phyloP scores from a whole-genome alignment of 2,329 filamentous ascomycete species.

The Phyllosticta citriasiana region DNA sequence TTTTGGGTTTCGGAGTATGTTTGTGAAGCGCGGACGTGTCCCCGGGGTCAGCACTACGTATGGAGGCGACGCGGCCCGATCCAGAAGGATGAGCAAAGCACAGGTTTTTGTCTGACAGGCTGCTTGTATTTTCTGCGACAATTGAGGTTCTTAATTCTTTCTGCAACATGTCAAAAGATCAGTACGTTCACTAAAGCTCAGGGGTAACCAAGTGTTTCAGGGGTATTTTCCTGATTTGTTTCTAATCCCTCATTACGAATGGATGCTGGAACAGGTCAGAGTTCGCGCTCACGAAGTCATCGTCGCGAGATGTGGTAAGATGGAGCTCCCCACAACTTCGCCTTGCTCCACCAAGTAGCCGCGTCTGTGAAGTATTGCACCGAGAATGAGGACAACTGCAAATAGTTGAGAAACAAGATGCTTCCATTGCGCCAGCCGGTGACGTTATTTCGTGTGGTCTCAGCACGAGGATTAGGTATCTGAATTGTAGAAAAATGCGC shows the following conservation, averaged over 20 bases:
- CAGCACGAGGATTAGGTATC: neutral
- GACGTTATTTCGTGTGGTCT: neutral
- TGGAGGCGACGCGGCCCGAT: neutral
- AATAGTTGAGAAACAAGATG: neutral
- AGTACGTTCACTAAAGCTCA: neutral
- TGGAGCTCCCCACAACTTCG: neutral
- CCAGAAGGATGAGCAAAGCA: neutral
- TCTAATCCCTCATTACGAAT: neutral
- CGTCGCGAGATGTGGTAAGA: neutral
- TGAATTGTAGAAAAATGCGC: neutral
- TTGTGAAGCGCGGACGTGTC: neutral
- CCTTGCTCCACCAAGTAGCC: neutral
- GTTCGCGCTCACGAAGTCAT: neutral
- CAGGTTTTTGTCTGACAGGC: neutral
- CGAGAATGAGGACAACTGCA: neutral
- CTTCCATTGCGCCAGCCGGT: neutral
- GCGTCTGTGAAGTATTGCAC: neutral
- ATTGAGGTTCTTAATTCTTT: neutral
- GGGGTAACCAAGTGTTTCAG: neutral
- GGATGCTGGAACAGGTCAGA: neutral
- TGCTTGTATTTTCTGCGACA: neutral
- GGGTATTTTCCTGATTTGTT: neutral
- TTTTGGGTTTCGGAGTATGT: neutral
- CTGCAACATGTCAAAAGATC: neutral
- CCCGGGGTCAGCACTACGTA: neutral